Conservation (phyloP, 139 green algal species). For the Ettlia oleoabundans region DNA sequence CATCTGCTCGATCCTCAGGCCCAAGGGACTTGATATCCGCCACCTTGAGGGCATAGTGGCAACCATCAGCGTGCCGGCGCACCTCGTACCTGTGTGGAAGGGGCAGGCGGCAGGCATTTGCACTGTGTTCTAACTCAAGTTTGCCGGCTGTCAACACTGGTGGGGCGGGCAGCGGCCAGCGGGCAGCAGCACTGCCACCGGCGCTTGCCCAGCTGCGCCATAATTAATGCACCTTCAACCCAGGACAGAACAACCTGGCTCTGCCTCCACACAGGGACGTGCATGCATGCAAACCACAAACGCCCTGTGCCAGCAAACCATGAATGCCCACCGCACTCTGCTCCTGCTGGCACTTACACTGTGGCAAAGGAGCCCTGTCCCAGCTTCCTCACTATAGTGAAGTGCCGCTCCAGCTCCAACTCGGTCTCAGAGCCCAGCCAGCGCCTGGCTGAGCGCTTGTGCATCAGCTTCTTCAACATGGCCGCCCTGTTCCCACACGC, state of each 20-base stretch:
- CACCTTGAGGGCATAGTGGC: constrained; percentile 21
- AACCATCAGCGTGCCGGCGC: not conserved
- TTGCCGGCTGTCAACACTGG: no score
- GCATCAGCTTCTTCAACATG: constrained; percentile 12
- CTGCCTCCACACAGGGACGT: no score
- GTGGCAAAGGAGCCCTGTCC: not conserved
- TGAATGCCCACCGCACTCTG: no score
- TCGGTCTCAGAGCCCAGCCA: constrained; percentile 16
- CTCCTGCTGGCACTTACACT: no score
- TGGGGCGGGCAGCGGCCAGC: no score
- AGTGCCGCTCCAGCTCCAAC: constrained; percentile 13
- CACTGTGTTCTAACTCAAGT: no score
- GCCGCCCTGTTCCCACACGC: no score
- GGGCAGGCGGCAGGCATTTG: not conserved
- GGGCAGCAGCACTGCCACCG: not conserved
- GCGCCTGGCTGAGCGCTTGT: not conserved
- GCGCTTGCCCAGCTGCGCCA: no score
- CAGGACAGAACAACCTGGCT: no score
- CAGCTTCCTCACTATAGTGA: not conserved
- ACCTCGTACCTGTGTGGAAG: not conserved
- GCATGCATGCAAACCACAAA: no score
- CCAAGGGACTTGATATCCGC: not conserved
- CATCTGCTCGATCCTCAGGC: not conserved
- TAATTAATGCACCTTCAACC: no score
- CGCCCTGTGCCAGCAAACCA: no score